Evolutionary conservation across 176 grass and related monocot species (phyloP).

Genomic region (Typha latifolia): DNA sequence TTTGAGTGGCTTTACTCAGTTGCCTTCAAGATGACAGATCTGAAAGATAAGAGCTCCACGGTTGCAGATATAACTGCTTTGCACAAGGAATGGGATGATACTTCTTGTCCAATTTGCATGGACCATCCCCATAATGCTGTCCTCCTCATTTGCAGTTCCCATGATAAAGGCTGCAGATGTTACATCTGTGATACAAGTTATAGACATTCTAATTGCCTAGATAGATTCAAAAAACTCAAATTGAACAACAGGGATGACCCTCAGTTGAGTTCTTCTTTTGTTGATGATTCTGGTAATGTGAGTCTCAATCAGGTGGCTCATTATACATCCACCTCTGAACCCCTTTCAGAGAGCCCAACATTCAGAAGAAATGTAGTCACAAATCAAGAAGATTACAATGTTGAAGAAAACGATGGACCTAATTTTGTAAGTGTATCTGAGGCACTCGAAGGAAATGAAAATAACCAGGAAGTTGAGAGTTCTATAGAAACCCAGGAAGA

Average conservation of each 20-base stretch:
- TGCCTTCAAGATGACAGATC: slow-evolving; percentile 74
- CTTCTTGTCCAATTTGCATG: slow-evolving; percentile 97
- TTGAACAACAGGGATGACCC: slow-evolving; percentile 45
- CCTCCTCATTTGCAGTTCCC: slow-evolving; percentile 81
- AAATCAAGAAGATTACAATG: slow-evolving; percentile 14
- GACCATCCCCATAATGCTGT: slow-evolving; percentile 98
- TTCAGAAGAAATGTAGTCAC: slow-evolving; percentile 23
- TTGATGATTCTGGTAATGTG: slow-evolving; percentile 46
- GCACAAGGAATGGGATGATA: slow-evolving; percentile 94
- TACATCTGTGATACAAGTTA: slow-evolving; percentile 98
- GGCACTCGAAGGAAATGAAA: slow-evolving; percentile 10
- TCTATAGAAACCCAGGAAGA: slow-evolving; percentile 23
- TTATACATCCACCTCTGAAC: slow-evolving; percentile 40
- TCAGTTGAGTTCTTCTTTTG: slow-evolving; percentile 49
- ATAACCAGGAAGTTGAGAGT: slow-evolving; percentile 38
- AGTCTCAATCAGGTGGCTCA: slow-evolving; percentile 36
- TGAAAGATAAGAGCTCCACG: slow-evolving; percentile 50
- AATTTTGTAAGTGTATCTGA: slow-evolving; percentile 6
- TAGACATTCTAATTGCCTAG: slow-evolving; percentile 95
- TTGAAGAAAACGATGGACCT: slow-evolving; percentile 4
- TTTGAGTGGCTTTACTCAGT: slow-evolving; percentile 51
- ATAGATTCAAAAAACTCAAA: slow-evolving; percentile 85
- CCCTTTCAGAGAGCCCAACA: slow-evolving; percentile 25
- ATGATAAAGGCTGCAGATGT: slow-evolving; percentile 83
- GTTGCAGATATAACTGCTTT: slow-evolving; percentile 45